phyloP scores from a whole-genome alignment of 805 yeast genomes.

The Kazachstania viticola region DNA sequence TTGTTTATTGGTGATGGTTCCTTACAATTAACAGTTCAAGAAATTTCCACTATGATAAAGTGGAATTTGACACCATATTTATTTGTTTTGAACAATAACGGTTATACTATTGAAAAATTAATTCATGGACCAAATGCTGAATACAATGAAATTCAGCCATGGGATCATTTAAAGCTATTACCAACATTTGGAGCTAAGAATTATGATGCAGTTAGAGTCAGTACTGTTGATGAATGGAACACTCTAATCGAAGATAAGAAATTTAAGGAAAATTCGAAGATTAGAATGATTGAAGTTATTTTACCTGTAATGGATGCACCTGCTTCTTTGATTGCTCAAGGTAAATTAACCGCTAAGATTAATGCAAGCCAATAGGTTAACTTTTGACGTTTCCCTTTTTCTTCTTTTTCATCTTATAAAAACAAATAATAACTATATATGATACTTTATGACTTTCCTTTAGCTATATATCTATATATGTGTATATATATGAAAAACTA shows the following conservation, averaged over 20 bases:
- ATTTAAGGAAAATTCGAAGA: slow-evolving; percentile 42
- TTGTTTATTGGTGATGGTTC: slow-evolving; percentile 67
- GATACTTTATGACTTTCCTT: too few species aligned
- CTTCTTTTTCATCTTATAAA: too few species aligned
- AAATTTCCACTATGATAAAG: slow-evolving; percentile 54
- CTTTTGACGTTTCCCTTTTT: too few species aligned
- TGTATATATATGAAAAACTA: too few species aligned
- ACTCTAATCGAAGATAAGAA: slow-evolving; percentile 32
- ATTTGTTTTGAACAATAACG: slow-evolving; percentile 58
- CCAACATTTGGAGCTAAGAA: slow-evolving; percentile 36
- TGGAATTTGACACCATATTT: slow-evolving; percentile 54
- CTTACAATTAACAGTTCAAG: slow-evolving; percentile 59
- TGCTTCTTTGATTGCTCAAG: slow-evolving; percentile 48
- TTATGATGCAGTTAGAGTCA: slow-evolving; percentile 40
- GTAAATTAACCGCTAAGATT: slow-evolving; percentile 40
- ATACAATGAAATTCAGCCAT: slow-evolving; percentile 53
- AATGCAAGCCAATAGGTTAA: slow-evolving; percentile 28
- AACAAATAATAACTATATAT: too few species aligned
- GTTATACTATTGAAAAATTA: slow-evolving; percentile 63
- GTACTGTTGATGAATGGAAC: slow-evolving; percentile 46
- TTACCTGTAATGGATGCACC: slow-evolving; percentile 60
- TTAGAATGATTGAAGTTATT: slow-evolving; percentile 55
- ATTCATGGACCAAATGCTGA: slow-evolving; percentile 53
- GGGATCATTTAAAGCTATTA: slow-evolving; percentile 49
- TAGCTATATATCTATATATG: too few species aligned